phyloP scores from a whole-genome alignment of 768 basidiomycete species.

The Suillus discolor region DNA sequence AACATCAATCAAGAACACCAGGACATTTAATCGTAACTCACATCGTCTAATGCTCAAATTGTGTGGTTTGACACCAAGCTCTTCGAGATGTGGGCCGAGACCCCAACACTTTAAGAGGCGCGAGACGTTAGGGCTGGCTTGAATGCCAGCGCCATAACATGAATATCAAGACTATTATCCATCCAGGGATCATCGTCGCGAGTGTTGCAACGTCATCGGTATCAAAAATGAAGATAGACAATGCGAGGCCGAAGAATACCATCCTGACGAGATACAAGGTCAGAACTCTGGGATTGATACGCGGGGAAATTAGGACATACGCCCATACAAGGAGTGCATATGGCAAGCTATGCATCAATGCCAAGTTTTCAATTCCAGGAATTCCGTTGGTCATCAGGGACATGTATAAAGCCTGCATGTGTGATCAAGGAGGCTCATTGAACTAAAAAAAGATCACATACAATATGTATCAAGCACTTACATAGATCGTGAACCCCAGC shows the following conservation, averaged over 20 bases:
- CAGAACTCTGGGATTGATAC: background rate
- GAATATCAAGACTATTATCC: constrained; percentile 21
- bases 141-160: constrained; percentile 53
- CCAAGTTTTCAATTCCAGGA: constrained; percentile 30
- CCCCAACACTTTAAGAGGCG: constrained; percentile 55
- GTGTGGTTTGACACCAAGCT: constrained; percentile 41
- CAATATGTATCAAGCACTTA: constrained; percentile 17
- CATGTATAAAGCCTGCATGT: constrained; percentile 27
- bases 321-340: constrained; percentile 35
- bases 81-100: constrained; percentile 41
- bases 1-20: background rate
- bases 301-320: constrained; percentile 17
- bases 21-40: constrained; percentile 17
- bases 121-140: constrained; percentile 45
- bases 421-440: background rate
- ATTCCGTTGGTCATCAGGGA: constrained; percentile 13
- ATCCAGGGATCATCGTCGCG: constrained; percentile 17
- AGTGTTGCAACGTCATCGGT: constrained; percentile 17
- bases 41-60: constrained; percentile 47
- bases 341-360: constrained; percentile 37
- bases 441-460: constrained; percentile 22
- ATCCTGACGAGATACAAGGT: constrained; percentile 20
- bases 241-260: constrained; percentile 29
- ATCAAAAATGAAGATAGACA: constrained; percentile 29
- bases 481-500: constrained; percentile 51